A percentile compares a stretch with the other conserved stretches of the same genome.
Conservation (phyloP, 2,329 filamentous ascomycete species). For the Ambrosiella beaveri region DNA sequence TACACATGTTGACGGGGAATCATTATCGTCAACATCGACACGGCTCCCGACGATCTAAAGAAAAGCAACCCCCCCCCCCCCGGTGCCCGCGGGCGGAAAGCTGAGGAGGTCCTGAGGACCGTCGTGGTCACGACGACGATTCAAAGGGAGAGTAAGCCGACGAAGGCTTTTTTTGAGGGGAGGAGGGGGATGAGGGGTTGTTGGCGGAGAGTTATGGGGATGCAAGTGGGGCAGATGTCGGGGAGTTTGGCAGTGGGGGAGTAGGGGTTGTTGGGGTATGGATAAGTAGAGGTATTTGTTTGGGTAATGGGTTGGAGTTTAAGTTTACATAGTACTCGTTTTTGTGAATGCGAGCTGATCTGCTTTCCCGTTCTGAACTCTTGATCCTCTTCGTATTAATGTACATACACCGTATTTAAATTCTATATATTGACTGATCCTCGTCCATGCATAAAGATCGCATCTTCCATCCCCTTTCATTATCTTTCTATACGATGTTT, state of each 20-base stretch:
- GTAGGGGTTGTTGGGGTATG: background rate
- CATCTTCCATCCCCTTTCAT: too few species aligned
- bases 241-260: constrained; percentile 1
- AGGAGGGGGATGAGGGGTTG: constrained; percentile 9
- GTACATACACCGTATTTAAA: too few species aligned
- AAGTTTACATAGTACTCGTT: too few species aligned
- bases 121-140: constrained; percentile 25
- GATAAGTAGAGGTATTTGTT: background rate
- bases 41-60: background rate
- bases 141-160: constrained; percentile 20
- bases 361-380: too few species aligned
- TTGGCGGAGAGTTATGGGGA: background rate
- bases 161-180: constrained; percentile 10
- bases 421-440: too few species aligned
- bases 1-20: too few species aligned
- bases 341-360: too few species aligned
- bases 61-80: background rate
- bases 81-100: background rate
- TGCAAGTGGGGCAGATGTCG: background rate
- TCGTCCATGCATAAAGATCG: too few species aligned
- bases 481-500: too few species aligned
- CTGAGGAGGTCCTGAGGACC: constrained; percentile 8
- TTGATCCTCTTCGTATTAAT: too few species aligned
- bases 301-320: background rate
- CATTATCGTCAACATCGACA: too few species aligned